phyloP scores from a whole-genome alignment of 2,329 filamentous ascomycete species.

The Colletotrichum truncatum region DNA sequence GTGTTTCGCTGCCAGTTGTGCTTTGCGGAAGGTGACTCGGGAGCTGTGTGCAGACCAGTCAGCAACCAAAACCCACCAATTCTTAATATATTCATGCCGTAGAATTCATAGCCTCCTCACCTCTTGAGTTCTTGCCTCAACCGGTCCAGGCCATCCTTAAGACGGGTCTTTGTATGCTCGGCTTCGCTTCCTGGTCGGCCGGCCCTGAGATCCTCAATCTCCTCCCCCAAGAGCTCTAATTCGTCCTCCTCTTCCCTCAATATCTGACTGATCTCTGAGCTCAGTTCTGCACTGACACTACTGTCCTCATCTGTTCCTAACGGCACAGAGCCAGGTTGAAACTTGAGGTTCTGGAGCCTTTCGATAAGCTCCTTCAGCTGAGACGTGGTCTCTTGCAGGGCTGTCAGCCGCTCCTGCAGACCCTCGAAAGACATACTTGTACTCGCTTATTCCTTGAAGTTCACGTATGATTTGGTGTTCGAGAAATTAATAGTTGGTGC shows the following conservation, averaged over 20 bases:
- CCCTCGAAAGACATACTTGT: conserved; percentile 67
- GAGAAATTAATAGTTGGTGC: neutral
- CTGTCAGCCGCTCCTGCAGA: conserved; percentile 68
- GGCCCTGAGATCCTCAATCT: conserved; percentile 74
- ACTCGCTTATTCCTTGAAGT: too few species aligned
- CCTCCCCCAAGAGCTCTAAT: conserved; percentile 81
- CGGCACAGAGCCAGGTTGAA: conserved; percentile 66
- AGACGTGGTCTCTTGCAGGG: conserved; percentile 68
- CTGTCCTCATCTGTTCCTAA: conserved; percentile 58
- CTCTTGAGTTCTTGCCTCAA: conserved; percentile 75
- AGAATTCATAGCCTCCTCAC: conserved; percentile 57
- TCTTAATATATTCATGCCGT: neutral
- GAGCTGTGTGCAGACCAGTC: conserved; percentile 44
- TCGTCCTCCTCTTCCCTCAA: conserved; percentile 85
- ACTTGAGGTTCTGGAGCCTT: conserved; percentile 65
- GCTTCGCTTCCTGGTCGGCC: conserved; percentile 60
- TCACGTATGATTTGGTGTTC: neutral
- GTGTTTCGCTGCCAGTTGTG: conserved; percentile 81
- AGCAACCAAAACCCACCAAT: conserved; percentile 30
- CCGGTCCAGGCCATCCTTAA: conserved; percentile 73
- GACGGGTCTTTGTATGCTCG: conserved; percentile 70
- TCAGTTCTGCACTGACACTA: conserved; percentile 74
- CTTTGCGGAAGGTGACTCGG: conserved; percentile 79
- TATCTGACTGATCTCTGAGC: conserved; percentile 80
- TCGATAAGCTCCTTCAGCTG: conserved; percentile 69